Evolutionary conservation across 768 basidiomycete species (phyloP).

Genomic region (Lactarius psammicola): DNA sequence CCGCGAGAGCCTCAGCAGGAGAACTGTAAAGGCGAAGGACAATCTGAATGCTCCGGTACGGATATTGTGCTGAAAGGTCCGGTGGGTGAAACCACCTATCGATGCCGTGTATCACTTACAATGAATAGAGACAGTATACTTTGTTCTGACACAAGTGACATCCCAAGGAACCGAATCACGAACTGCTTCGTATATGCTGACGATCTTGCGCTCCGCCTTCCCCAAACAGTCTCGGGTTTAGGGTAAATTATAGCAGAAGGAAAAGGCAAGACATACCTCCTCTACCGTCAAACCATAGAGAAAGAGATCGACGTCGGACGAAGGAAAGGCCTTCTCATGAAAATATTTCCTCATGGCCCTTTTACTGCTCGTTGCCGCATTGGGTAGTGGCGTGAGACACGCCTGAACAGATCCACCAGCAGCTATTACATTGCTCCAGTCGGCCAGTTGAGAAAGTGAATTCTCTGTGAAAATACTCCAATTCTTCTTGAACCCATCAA

Average conservation of each 20-base stretch:
- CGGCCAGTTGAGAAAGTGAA: constrained; percentile 53
- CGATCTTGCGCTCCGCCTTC: constrained; percentile 59
- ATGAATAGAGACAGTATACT: constrained; percentile 64
- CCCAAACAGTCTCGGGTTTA: background rate
- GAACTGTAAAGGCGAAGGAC: constrained; percentile 63
- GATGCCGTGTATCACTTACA: constrained; percentile 37
- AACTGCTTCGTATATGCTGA: constrained; percentile 59
- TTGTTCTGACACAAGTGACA: constrained; percentile 63
- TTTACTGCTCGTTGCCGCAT: constrained; percentile 50
- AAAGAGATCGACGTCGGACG: constrained; percentile 64
- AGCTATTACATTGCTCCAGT: constrained; percentile 64
- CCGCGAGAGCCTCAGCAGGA: constrained; percentile 63
- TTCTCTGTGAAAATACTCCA: constrained; percentile 65
- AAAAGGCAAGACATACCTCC: constrained; percentile 38
- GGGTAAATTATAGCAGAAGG: background rate
- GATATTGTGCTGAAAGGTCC: constrained; percentile 52
- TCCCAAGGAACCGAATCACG: constrained; percentile 68
- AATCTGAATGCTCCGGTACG: constrained; percentile 65
- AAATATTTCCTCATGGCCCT: constrained; percentile 57
- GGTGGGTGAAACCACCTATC: background rate
- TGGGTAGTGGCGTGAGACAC: constrained; percentile 52
- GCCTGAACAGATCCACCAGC: constrained; percentile 64
- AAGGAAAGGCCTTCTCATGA: constrained; percentile 53
- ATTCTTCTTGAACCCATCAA: constrained; percentile 62
- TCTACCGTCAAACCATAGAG: constrained; percentile 57